Evolutionary conservation across 371 early-diverging fungal genomes (phyloP).

Genomic region (Funneliformis caledonium): DNA sequence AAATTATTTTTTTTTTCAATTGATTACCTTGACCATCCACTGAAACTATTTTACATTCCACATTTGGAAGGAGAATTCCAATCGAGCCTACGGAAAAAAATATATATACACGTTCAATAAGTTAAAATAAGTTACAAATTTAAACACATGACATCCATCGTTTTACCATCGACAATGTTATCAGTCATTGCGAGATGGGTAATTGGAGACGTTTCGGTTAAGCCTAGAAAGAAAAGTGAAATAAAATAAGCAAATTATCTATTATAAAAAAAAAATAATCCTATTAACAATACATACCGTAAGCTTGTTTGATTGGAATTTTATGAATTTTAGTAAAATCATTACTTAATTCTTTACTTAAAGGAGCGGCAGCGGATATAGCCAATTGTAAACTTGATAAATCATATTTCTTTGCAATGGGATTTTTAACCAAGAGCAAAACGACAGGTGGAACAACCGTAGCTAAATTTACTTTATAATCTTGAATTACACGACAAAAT

Average conservation of each 20-base stretch:
- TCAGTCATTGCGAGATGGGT: not conserved
- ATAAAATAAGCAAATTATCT: not conserved
- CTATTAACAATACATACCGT: conserved; percentile 26
- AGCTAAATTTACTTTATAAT: conserved; percentile 68
- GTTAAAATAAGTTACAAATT: not conserved
- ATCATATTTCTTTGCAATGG: conserved; percentile 70
- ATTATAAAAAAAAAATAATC: not conserved
- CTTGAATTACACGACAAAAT: conserved; percentile 65
- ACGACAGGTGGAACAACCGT: conserved; percentile 84
- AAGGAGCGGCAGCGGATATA: conserved; percentile 84
- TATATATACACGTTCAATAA: not conserved
- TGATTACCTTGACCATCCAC: conserved; percentile 52
- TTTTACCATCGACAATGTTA: not conserved
- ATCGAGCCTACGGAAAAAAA: conserved; percentile 25
- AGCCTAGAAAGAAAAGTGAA: conserved; percentile 7
- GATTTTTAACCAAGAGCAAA: conserved; percentile 61
- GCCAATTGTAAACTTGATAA: conserved; percentile 65
- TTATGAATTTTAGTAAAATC: not conserved
- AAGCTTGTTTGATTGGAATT: conserved; percentile 35
- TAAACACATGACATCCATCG: not conserved
- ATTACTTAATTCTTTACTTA: conserved; percentile 55
- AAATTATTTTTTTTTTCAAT: not conserved
- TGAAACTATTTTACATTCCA: conserved; percentile 48
- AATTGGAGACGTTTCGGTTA: conserved; percentile 43
- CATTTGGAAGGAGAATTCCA: conserved; percentile 40